A percentile compares a stretch with the other conserved stretches of the same genome.
Conservation (phyloP, 129 eudicot genomes). For the Saposhnikovia divaricata region DNA sequence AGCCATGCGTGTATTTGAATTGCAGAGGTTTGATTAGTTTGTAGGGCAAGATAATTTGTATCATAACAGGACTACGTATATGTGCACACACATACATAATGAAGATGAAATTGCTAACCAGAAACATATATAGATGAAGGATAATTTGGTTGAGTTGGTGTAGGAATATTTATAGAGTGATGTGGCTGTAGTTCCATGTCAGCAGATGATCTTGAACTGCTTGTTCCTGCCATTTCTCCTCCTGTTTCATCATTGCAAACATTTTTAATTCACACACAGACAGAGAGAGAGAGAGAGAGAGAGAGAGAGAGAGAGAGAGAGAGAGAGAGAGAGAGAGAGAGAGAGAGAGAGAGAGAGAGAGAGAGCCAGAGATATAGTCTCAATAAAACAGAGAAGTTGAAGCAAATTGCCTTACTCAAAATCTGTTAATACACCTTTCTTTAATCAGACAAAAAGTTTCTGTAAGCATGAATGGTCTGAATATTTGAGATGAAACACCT, state of each 20-base stretch:
- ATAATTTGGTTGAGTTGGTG: constrained; percentile 1
- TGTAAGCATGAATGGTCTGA: neutral
- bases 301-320: neutral
- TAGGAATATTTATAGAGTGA: neutral
- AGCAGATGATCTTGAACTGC: neutral
- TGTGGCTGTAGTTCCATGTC: neutral
- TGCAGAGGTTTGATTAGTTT: neutral
- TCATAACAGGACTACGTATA: neutral
- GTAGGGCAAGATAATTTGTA: neutral
- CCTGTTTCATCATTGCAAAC: neutral
- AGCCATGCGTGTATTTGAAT: neutral
- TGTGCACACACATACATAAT: too few species aligned
- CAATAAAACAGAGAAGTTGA: neutral
- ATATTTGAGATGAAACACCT: neutral
- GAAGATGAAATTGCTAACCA: neutral
- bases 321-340: too few species aligned
- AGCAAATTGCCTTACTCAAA: neutral
- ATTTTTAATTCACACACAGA: neutral
- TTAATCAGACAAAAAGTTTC: neutral
- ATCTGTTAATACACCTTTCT: neutral
- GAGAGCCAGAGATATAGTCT: too few species aligned
- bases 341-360: too few species aligned
- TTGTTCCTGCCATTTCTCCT: neutral
- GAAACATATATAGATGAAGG: neutral
- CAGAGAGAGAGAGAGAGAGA: neutral